Evolutionary conservation across 202 grass and related monocot genomes (phyloP).

Genomic region (Setaria italica): DNA sequence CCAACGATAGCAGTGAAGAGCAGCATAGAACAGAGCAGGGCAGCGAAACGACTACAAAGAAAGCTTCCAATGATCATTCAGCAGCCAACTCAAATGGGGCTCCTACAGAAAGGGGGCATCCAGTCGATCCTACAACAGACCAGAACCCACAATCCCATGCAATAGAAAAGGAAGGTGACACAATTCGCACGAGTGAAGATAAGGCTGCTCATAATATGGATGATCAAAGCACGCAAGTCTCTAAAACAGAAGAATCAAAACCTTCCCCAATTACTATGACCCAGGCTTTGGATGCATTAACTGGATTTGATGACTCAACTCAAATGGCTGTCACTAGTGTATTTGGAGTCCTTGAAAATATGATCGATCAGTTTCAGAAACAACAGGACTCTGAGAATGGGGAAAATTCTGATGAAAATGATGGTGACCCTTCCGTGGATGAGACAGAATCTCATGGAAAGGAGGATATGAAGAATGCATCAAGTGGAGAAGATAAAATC

Average conservation of each 20-base stretch:
- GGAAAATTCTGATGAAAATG: slow-evolving; percentile 41
- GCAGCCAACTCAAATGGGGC: slow-evolving; percentile 42
- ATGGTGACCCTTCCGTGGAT: slow-evolving; percentile 27
- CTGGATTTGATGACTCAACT: slow-evolving; percentile 95
- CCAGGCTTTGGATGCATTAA: slow-evolving; percentile 92
- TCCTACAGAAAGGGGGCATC: slow-evolving; percentile 55
- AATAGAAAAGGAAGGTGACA: slow-evolving; percentile 60
- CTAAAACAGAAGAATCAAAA: slow-evolving; percentile 67
- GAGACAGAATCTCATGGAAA: slow-evolving; percentile 25
- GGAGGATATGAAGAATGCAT: slow-evolving; percentile 36
- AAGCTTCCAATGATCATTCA: slow-evolving; percentile 59
- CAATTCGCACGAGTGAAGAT: slow-evolving; percentile 54
- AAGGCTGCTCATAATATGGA: slow-evolving; percentile 57
- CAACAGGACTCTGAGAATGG: slow-evolving; percentile 52
- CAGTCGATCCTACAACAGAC: slow-evolving; percentile 54
- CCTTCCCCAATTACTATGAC: slow-evolving; percentile 63
- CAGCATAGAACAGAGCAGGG: slow-evolving; percentile 45
- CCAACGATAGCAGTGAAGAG: slow-evolving; percentile 48
- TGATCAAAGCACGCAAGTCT: slow-evolving; percentile 54
- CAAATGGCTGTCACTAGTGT: slow-evolving; percentile 97
- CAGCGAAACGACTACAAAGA: slow-evolving; percentile 52
- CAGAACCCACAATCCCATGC: slow-evolving; percentile 50
- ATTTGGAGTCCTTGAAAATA: slow-evolving; percentile 92
- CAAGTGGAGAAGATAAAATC: slow-evolving; percentile 42
- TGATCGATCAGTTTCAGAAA: slow-evolving; percentile 90